Evolutionary conservation across 306 rosid species (phyloP), one percentile per base, ranked within the genome.

Genomic region (Carpinus fangiana): DNA sequence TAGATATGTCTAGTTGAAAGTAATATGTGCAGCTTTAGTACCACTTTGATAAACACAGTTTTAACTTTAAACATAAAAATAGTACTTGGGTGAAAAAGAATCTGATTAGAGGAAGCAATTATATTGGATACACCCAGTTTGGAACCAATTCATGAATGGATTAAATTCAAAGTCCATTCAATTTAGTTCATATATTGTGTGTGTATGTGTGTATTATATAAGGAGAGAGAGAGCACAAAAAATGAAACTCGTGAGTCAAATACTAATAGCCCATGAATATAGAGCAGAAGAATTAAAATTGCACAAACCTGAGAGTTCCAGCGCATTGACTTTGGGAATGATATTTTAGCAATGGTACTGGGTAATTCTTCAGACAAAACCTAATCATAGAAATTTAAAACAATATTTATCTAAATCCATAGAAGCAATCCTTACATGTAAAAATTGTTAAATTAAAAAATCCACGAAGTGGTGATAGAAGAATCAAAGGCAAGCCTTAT

Each of bases 271-370:
- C 54, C 73, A 56, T 12, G 9, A 36, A 70, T 7, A 62, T 7
- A 59, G 28, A 76, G 34, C 57, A 59, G 65, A 8, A 70, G 56
- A 48, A 59, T 50, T 65, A 52, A 80, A 61, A 76, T 56, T 43
- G 73, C 76, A 60, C 82, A 38, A 79, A 94, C 98, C 93, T 92
- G 92, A 77, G 97, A 90, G 73, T 90, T 94, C 98, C 97, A 94
- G n/a, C 90, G 92, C 98, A 94, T 92, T 78, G 97, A 88, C 93
- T 94, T 94, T 38, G 96, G 89, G 77, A 94, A 92, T 79, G 98
- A 90, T 76, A 94, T 83, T 84, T 87, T 94, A 23, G 87, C 89
- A 85, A 94, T 83, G 17, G 83, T 72, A 83, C 80, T 82, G 59
- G 98, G 94, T 77, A 92, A 87, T 72, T 92, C 92, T 86, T 89